Evolutionary conservation across 148 eudicot genomes (phyloP).

Genomic region (Rhododendron kiyosumense): DNA sequence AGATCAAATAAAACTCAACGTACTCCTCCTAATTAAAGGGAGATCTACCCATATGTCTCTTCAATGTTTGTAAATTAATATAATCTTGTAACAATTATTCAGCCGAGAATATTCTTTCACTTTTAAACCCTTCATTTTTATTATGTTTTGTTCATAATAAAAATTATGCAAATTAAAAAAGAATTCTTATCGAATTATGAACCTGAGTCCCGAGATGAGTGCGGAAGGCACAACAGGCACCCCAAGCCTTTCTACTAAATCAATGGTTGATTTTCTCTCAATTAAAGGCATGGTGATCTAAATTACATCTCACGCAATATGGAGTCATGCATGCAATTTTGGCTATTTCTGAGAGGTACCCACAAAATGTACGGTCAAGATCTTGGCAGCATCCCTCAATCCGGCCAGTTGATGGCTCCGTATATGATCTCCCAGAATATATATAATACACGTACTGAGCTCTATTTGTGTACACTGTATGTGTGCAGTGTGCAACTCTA

Average conservation of each 20-base stretch:
- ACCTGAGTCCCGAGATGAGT: no score
- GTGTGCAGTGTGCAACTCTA: neutral
- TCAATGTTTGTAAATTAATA: no score
- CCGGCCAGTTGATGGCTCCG: neutral
- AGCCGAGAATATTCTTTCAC: neutral
- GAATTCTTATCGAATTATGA: no score
- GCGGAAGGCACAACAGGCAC: no score
- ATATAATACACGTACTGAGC: neutral
- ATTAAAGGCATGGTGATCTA: neutral
- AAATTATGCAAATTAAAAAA: no score
- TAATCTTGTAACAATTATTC: neutral
- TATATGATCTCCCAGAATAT: neutral
- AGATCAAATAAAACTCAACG: neutral
- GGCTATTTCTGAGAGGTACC: neutral
- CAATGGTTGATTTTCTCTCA: neutral
- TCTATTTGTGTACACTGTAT: neutral
- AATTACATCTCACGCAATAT: no score
- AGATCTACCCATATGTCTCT: neutral
- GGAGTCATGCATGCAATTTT: no score
- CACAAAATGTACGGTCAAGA: neutral
- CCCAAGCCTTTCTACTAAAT: neutral
- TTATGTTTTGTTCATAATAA: no score
- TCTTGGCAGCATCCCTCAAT: no score
- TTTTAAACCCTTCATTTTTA: no score
- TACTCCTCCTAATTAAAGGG: neutral